Evolutionary conservation across 257 asterid species (phyloP).

Genomic region (Solanum chmielewskii): DNA sequence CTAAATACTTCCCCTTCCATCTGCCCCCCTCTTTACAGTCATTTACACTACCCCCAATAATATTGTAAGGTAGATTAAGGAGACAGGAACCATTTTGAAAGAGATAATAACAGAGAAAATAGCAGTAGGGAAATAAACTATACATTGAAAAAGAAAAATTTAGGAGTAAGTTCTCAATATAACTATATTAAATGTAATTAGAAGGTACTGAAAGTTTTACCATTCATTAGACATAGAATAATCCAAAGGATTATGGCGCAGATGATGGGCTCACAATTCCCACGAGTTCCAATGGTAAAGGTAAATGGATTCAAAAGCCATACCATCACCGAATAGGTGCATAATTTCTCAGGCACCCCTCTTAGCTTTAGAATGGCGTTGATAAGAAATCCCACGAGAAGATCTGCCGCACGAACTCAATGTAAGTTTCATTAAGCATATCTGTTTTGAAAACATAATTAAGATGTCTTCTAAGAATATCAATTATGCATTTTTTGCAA

Average conservation of each 20-base stretch:
- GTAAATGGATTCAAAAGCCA: constrained; percentile 98
- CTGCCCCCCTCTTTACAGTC: background rate
- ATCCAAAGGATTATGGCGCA: constrained; percentile 89
- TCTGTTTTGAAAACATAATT: background rate
- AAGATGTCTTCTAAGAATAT: background rate
- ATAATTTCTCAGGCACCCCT: constrained; percentile 63
- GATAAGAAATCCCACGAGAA: constrained; percentile 76
- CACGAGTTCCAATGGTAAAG: constrained; percentile 95
- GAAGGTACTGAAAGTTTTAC: constrained; percentile 24
- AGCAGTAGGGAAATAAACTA: background rate
- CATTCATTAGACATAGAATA: constrained; percentile 66
- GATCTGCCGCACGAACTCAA: constrained; percentile 41
- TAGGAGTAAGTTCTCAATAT: background rate
- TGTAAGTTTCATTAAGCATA: background rate
- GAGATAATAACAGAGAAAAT: background rate
- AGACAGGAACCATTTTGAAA: background rate
- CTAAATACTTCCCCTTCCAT: background rate
- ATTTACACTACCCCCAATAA: background rate
- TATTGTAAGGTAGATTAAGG: background rate
- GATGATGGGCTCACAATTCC: constrained; percentile 85
- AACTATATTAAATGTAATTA: background rate
- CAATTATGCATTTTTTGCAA: background rate
- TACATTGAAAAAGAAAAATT: background rate
- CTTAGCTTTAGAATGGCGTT: constrained; percentile 60
- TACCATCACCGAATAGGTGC: constrained; percentile 49